Base-by-base conservation (phyloP, 768 basidiomycete species). In the Mycena alexandri region DNA sequence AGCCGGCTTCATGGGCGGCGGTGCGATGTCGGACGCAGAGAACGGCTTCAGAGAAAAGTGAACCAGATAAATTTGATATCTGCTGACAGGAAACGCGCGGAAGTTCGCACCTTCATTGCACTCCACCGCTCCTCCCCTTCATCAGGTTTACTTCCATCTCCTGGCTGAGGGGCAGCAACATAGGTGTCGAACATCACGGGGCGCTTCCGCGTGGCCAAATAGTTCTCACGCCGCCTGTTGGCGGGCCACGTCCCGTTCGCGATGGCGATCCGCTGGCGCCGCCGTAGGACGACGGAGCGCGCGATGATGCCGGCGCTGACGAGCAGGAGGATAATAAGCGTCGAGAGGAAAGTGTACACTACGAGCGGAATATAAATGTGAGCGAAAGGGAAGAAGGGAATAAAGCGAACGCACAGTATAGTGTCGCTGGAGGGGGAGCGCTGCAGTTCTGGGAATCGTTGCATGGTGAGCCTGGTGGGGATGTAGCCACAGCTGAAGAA, bases 291-390 rank as follows among this genome's bases (percentile, higher is more conserved):
- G 43, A 83, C 68, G 22, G 82, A 82, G 25, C 83, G 80, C 41
- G 77, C 46, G 46, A 84, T 76, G 71, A 84, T 81, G 7, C 79
- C 80, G 14, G 75, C 79, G n/a, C 82, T 82, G 11, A 84, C 78
- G n/a, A 76, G 65, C 12, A 84, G 78, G 13, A 84, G 80, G n/a
- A 84, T 76, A 55, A 84, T 74, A 44, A 84, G 79, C 17, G 83
- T 84, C 21, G 83, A 82, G 21, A 79, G 72, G 19, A 75, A 73
- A 12, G 76, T 73, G 44, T 73, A 80, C 16, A 71, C 70, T 71
- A 51, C 4, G 21, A 53, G 14, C 19, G 42, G n/a, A 54, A 41
- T 10, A 46, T 42, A 6, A n/a, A 29, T 29, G 22, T 48, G 22
- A 36, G 8, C 25, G 8, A 4, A 14, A 12, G 16, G 14, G 9